A percentile compares a stretch with the other conserved stretches of the same genome.
These are phyloP conservation scores for Phaseolus lunatus DNA, from an alignment of 306 rosid species.

Conservation along the genomic window DNA sequence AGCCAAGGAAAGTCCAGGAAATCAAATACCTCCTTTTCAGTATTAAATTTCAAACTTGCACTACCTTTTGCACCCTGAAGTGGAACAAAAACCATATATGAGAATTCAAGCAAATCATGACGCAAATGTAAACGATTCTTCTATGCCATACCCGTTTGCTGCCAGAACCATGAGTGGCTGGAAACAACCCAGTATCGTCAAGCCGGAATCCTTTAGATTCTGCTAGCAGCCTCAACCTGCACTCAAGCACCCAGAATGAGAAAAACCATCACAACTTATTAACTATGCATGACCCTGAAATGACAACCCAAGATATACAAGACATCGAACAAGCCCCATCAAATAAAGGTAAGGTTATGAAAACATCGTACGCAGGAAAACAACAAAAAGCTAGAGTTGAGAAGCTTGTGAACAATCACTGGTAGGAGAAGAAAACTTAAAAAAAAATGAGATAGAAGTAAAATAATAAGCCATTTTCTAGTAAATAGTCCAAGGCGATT, in stretches of 20 bases:
- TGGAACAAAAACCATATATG: not conserved
- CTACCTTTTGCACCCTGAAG: constrained; percentile 76
- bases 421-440: not conserved
- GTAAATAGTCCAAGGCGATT: no score
- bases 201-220: constrained; percentile 92
- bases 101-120: constrained; percentile 26
- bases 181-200: constrained; percentile 90
- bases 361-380: not conserved
- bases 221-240: constrained; percentile 86
- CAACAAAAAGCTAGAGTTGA: not conserved
- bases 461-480: no score
- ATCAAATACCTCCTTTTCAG: constrained; percentile 83
- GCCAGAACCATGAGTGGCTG: constrained; percentile 70
- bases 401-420: not conserved
- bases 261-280: not conserved
- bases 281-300: not conserved
- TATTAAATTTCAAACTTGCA: constrained; percentile 74
- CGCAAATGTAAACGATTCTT: not conserved
- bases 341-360: not conserved
- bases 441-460: no score
- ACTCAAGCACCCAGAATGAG: constrained; percentile 22
- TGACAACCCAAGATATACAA: not conserved
- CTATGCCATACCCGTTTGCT: constrained; percentile 65
- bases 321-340: constrained; percentile 1
- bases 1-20: constrained; percentile 90